Evolutionary conservation across 2,329 filamentous ascomycete species (phyloP).

Genomic region (Cladosporium oxysporum): DNA sequence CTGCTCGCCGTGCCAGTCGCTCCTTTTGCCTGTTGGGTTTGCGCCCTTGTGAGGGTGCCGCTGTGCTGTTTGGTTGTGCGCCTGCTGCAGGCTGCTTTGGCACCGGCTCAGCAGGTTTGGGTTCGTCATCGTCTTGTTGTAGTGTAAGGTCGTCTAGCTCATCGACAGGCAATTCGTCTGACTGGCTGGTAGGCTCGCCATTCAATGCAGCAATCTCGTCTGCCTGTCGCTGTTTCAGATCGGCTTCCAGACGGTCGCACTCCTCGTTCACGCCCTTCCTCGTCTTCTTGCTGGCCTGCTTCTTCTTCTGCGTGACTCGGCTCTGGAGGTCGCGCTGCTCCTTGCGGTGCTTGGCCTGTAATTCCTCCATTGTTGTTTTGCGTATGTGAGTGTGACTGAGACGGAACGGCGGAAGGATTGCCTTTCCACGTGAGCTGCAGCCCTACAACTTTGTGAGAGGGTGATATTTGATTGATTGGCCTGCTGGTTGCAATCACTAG

Average conservation of each 20-base stretch:
- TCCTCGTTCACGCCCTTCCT: slow-evolving; percentile 63
- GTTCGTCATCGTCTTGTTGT: slow-evolving; percentile 1
- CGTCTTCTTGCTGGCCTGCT: slow-evolving; percentile 84
- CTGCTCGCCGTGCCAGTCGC: slow-evolving; percentile 82
- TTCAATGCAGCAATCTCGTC: slow-evolving; percentile 51
- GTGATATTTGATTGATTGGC: background rate
- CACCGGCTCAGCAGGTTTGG: background rate
- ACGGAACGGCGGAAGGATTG: background rate
- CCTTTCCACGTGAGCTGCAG: slow-evolving; percentile 6
- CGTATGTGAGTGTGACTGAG: background rate
- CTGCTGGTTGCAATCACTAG: background rate
- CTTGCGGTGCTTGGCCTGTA: slow-evolving; percentile 79
- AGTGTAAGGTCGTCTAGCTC: slow-evolving; percentile 15
- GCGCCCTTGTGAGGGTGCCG: slow-evolving; percentile 24
- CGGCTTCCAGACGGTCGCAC: slow-evolving; percentile 59
- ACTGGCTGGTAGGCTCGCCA: slow-evolving; percentile 31
- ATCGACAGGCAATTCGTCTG: slow-evolving; percentile 3
- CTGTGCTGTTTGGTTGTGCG: background rate
- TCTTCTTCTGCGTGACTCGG: slow-evolving; percentile 92
- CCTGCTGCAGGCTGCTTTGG: slow-evolving; percentile 1
- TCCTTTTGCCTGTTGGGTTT: slow-evolving; percentile 93
- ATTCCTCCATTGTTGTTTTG: slow-evolving; percentile 63
- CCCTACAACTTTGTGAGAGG: background rate
- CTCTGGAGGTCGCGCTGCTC: slow-evolving; percentile 85
- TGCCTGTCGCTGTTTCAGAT: slow-evolving; percentile 57